Evolutionary conservation across 495 filamentous ascomycete species (phyloP).

Genomic region (Penicillium egyptiacum): DNA sequence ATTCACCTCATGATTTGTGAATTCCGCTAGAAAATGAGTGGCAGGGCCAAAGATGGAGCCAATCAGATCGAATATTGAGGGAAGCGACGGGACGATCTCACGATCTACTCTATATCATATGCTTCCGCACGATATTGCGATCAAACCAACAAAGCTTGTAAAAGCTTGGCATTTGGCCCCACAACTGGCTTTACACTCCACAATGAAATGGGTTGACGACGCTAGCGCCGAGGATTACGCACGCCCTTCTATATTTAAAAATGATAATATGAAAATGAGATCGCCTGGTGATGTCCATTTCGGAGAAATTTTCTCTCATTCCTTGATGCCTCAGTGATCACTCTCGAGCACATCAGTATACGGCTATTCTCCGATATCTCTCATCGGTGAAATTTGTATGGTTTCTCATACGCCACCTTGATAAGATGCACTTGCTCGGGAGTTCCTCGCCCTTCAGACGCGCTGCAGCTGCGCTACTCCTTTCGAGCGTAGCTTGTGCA

Average conservation of each 20-base stretch:
- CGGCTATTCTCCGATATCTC: neutral
- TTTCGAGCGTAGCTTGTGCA: constrained; percentile 4
- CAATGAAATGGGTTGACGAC: constrained; percentile 26
- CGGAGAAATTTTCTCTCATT: neutral
- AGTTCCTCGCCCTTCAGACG: neutral
- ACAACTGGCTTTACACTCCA: constrained; percentile 11
- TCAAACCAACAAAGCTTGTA: constrained; percentile 20
- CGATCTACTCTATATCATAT: too few species aligned
- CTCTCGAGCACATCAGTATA: neutral
- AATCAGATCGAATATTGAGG: too few species aligned
- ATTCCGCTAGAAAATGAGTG: neutral
- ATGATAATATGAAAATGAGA: neutral
- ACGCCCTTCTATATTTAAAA: constrained; percentile 23
- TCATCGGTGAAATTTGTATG: neutral
- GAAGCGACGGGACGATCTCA: too few species aligned
- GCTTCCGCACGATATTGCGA: neutral
- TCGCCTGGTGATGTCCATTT: neutral
- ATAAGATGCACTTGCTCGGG: constrained; percentile 14
- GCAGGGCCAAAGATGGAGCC: neutral
- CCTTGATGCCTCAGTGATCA: neutral
- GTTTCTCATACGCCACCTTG: neutral
- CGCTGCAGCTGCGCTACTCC: constrained; percentile 2
- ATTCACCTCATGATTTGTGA: neutral
- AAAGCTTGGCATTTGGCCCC: constrained; percentile 22
- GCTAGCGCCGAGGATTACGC: constrained; percentile 32